Evolutionary conservation across 345 rosid species (phyloP).

Genomic region (Lepidium sativum): DNA sequence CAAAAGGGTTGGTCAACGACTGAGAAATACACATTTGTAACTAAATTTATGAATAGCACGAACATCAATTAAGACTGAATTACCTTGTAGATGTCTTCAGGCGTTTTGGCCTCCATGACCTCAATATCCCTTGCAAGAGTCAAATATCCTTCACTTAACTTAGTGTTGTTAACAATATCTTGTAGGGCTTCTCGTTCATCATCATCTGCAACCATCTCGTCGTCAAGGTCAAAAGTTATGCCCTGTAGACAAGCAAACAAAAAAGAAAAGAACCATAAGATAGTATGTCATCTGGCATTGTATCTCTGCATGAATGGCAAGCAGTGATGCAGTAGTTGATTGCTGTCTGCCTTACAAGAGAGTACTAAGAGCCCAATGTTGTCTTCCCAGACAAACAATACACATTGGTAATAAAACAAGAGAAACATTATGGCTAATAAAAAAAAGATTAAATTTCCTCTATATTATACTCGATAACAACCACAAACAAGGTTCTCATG

Average conservation of each 20-base stretch:
- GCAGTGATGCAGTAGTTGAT: constrained; percentile 4
- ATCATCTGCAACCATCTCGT: constrained; percentile 61
- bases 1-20: constrained; percentile 7
- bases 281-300: neutral
- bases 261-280: constrained; percentile 1
- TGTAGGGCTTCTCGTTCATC: constrained; percentile 63
- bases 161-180: constrained; percentile 75
- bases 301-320: neutral
- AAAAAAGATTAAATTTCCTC: neutral
- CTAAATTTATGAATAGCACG: neutral
- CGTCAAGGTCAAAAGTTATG: constrained; percentile 63
- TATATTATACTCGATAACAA: neutral
- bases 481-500: neutral
- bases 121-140: constrained; percentile 98
- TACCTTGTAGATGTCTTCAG: constrained; percentile 97
- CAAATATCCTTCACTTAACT: constrained; percentile 86
- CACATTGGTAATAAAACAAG: neutral
- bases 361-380: neutral
- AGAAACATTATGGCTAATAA: neutral
- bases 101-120: constrained; percentile 98
- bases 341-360: neutral
- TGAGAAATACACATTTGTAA: neutral
- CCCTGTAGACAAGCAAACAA: constrained; percentile 42
- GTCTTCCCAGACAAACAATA: neutral
- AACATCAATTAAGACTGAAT: constrained; percentile 1